Percentiles rank a stretch among this genome's conserved stretches.
Evolutionary conservation across 2,329 filamentous ascomycete genomes (phyloP).

Genomic region (Zymoseptoria ardabiliae): DNA sequence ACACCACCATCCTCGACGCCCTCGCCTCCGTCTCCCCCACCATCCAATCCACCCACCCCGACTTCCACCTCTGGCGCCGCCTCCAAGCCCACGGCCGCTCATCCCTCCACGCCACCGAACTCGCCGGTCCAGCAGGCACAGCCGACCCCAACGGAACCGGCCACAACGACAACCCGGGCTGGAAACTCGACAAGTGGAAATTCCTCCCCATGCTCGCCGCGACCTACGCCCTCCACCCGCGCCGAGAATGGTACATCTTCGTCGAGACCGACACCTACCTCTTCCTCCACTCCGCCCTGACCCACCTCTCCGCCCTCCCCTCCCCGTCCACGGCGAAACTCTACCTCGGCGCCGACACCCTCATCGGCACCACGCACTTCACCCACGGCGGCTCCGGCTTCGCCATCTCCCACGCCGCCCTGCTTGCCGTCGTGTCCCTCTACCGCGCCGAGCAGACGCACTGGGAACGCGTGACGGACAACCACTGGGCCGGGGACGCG

Average conservation of each 20-base stretch:
- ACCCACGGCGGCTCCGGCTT: constrained; percentile 37
- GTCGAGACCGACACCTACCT: constrained; percentile 53
- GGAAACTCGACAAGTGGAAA: constrained; percentile 42
- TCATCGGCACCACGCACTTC: constrained; percentile 33
- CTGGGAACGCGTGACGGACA: constrained; percentile 17
- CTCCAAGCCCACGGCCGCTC: constrained; percentile 13
- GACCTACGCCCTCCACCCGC: constrained; percentile 34
- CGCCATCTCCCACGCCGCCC: constrained; percentile 35
- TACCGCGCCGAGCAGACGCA: constrained; percentile 34
- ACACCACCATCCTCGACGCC: constrained; percentile 29
- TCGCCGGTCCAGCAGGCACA: constrained; percentile 13
- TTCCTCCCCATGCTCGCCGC: constrained; percentile 39
- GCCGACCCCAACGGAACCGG: background rate
- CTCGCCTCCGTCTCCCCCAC: constrained; percentile 15
- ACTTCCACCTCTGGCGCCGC: constrained; percentile 22
- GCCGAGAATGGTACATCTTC: constrained; percentile 51
- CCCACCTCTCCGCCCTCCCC: constrained; percentile 48
- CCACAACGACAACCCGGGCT: constrained; percentile 19
- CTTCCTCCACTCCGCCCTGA: constrained; percentile 45
- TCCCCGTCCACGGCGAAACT: constrained; percentile 40
- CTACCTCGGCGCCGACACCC: constrained; percentile 48
- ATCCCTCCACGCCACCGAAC: constrained; percentile 13
- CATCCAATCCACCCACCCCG: constrained; percentile 14
- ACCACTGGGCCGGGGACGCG: constrained; percentile 21
- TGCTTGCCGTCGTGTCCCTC: constrained; percentile 28